Conservation (phyloP, 257 asterid genomes). For the Solanum bukasovii region DNA sequence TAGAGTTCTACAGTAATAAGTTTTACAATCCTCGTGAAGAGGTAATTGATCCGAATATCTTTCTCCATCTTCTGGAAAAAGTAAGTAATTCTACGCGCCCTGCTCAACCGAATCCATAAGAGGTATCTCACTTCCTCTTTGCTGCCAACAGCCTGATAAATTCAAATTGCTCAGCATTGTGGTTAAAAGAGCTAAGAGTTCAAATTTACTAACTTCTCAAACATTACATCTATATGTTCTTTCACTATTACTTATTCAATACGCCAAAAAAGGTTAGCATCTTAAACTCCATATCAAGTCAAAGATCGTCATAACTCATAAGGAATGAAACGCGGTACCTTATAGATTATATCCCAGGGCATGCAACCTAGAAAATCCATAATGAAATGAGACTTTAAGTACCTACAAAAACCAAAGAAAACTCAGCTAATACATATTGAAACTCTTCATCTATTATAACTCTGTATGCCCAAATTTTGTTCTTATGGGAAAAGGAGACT, state of each 20-base stretch:
- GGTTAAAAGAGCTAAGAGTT: neutral
- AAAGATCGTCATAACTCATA: neutral
- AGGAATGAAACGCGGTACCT: slow-evolving; percentile 12
- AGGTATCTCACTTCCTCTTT: slow-evolving; percentile 79
- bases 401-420: slow-evolving; percentile 21
- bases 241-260: neutral
- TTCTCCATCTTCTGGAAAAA: slow-evolving; percentile 72
- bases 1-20: slow-evolving; percentile 74
- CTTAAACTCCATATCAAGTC: neutral
- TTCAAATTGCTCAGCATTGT: neutral
- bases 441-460: neutral
- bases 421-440: neutral
- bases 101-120: slow-evolving; percentile 66
- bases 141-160: slow-evolving; percentile 43
- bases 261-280: too few relatives aligned
- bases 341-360: slow-evolving; percentile 71
- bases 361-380: slow-evolving; percentile 47
- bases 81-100: slow-evolving; percentile 55
- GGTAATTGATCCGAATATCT: slow-evolving; percentile 82
- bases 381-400: slow-evolving; percentile 41
- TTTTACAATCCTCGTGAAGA: slow-evolving; percentile 68
- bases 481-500: neutral
- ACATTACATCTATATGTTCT: neutral
- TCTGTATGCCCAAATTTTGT: neutral
- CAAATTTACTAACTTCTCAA: neutral